phyloP scores from a whole-genome alignment of 352 stramenopile genomes.

The Phytophthora lateralis region DNA sequence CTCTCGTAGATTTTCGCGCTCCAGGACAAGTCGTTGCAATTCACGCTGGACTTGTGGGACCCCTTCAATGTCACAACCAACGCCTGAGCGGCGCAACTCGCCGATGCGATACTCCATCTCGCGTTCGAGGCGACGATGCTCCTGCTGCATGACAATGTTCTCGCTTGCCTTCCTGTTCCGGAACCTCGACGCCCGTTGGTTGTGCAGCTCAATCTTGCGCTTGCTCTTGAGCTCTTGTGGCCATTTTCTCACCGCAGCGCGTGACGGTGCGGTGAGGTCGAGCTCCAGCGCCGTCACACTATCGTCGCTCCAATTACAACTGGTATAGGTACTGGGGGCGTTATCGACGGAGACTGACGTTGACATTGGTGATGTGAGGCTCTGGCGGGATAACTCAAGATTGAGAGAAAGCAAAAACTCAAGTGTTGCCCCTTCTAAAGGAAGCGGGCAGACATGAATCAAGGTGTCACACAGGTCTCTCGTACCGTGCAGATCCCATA shows the following conservation, averaged over 20 bases:
- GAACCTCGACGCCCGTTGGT: conserved; percentile 37
- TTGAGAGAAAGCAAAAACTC: no score
- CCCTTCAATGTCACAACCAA: not conserved
- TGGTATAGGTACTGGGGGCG: no score
- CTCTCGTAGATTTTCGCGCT: not conserved
- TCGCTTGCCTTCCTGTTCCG: conserved; percentile 30
- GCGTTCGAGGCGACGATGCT: conserved; percentile 28
- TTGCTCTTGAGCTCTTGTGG: conserved; percentile 37
- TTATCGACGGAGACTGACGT: no score
- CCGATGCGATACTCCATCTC: conserved; percentile 10
- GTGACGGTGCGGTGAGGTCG: not conserved
- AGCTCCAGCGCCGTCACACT: not conserved
- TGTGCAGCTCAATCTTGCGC: conserved; percentile 35
- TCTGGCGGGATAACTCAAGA: no score
- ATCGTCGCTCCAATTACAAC: no score
- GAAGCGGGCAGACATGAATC: no score
- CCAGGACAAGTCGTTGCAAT: not conserved
- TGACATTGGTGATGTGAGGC: no score
- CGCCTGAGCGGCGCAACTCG: not conserved
- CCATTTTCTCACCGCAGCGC: conserved; percentile 16
- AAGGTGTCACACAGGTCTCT: no score
- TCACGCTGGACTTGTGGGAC: not conserved
- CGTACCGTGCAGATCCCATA: no score
- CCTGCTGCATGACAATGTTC: conserved; percentile 20
- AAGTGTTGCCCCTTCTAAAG: no score